Base-by-base conservation (phyloP, 1,284 basidiomycete species). In the Mycena sp. region DNA sequence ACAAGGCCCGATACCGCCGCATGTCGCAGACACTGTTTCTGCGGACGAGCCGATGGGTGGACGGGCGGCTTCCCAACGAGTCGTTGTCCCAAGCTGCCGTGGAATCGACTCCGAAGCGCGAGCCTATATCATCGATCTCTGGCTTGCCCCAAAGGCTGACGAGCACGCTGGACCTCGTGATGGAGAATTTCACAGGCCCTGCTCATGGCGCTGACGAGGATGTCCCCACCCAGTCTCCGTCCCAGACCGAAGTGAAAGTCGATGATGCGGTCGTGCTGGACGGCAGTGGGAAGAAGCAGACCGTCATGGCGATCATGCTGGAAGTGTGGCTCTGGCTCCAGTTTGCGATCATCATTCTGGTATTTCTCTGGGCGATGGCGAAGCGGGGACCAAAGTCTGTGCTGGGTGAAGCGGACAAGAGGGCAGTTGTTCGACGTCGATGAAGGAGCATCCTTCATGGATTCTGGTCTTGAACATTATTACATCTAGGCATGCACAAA, bases 301-400 rank as follows among this genome's bases (percentile, higher is more conserved):
- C 75, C 54, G 74, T 85, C 44, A 81, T 81, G 14, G 79, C 77
- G 28, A 75, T 89, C 54, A 73, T 92, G 63, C 69, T 93, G 44
- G 88, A 91, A 76, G 72, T 90, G 23, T 93, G 92, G 92, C 74
- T 93, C 61, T 92, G 91, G 91, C 73, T 92, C 55, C 91, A 93
- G 74, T 93, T 93, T 71, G 78, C 73, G 9, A 81, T 73, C 63
- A 86, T 93, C 65, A 82, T 93, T 25, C 62, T 88, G 43, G 87
- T 93, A 48, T 93, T 93, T 73, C 73, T 93, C 61, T 93, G 86
- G 82, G 84, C 89, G 38, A 90, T 93, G 88, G 90, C 90, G 61
- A 86, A 81, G 74, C 82, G 85, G 28, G 92, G 91, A 7, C 91
- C 91, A 2, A 88, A 87, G 78, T 83, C 83, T 54, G 85, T 93